Evolutionary conservation across 768 basidiomycete genomes (phyloP), one percentile per base, ranked within the genome.

Genomic region (Rubroboletus satanas): DNA sequence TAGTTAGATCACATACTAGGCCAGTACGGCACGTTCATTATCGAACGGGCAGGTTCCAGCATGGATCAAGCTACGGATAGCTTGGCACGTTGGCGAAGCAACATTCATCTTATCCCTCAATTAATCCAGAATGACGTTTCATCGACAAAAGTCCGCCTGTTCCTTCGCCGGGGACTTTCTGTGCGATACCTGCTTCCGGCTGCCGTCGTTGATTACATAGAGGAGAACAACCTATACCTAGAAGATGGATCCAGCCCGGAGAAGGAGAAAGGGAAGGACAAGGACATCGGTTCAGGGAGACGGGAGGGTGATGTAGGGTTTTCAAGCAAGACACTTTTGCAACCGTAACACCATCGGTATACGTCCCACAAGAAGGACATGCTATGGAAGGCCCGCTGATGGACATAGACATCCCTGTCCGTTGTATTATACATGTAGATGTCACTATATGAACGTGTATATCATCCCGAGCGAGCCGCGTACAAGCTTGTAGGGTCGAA

Each of bases 121-220:
- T 80, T 96, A 51, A 96, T 98, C 60, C 93, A 96, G 74, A 98
- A 98, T 67, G 94, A 98, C 67, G 94, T 98, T 43, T 95, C 93
- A 7, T 93, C 90, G 60, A 97, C 95, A 21, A 98, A 97, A 78
- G 93, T 85, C 60, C 85, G 88, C 33, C 70, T 90, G 31, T 89
- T 91, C 74, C 75, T 92, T 49, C 78, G 88, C 64, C 80, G 88
- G 60, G 90, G 90, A 11, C 80, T 93, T 31, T 90, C 87, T 32
- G 84, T 89, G 60, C 85, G 90, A 62, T 99, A 98, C 73, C 81
- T 99, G 39, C 79, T 98, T 47, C 97, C 97, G 10, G 81, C 87
- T 48, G 82, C 85, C 36, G 96, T 98, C 45, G 91, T 95, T 56
- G 86, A 94, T 59, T 99, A 99, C 69, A 99, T 98, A 73, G 87